These are phyloP conservation scores for Pseudopyricularia javanii DNA, from an alignment of 2,329 filamentous ascomycete species.

Conservation along the genomic window DNA sequence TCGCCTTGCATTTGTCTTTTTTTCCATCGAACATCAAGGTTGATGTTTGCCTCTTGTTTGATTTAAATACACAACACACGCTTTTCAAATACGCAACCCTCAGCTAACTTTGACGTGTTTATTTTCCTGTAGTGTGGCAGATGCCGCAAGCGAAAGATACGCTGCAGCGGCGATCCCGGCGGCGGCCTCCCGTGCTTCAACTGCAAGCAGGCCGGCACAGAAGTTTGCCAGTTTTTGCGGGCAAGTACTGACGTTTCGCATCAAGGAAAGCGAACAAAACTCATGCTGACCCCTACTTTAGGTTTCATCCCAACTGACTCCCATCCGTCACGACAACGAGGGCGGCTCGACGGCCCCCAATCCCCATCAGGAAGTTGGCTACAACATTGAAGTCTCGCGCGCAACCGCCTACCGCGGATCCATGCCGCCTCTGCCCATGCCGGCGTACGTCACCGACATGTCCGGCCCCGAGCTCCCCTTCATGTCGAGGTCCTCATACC, in stretches of 20 bases:
- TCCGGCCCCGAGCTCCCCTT: not conserved
- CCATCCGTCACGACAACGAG: not conserved
- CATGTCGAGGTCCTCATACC: not conserved
- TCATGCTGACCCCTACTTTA: not conserved
- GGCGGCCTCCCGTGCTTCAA: conserved; percentile 70
- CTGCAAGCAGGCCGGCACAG: conserved; percentile 62
- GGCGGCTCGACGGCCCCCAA: not conserved
- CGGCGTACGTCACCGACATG: not conserved
- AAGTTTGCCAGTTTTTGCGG: conserved; percentile 68
- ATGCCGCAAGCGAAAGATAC: conserved; percentile 88
- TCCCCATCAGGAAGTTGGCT: not conserved
- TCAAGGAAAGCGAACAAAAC: not conserved
- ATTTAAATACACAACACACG: too few relatives aligned
- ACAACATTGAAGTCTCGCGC: conserved; percentile 2
- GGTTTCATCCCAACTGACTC: not conserved
- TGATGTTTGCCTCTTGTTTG: not conserved
- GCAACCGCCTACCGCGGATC: not conserved
- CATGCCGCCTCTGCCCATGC: conserved; percentile 1
- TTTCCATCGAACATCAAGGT: not conserved
- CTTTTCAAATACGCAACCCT: not conserved
- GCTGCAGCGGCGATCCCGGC: conserved; percentile 76
- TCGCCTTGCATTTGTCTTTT: not conserved
- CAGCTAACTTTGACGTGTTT: not conserved
- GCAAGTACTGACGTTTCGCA: conserved; percentile 32
- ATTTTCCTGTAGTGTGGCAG: conserved; percentile 58